Conservation (phyloP, 352 stramenopile species). For the Phytopythium mirpurense region DNA sequence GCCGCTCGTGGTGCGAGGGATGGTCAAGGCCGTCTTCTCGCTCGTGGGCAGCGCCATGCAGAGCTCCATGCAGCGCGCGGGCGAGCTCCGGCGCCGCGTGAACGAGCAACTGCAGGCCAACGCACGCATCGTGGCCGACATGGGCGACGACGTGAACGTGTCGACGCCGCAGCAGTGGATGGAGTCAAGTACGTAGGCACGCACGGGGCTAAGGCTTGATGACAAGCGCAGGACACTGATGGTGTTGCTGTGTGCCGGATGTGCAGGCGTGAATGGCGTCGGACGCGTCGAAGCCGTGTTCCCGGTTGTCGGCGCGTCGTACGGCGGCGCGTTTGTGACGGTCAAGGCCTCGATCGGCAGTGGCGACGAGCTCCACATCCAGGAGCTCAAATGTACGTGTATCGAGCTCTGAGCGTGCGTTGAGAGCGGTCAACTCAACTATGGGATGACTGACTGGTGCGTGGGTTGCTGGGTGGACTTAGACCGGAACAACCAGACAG, state of each 20-base stretch:
- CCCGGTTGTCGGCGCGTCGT: slow-evolving; percentile 30
- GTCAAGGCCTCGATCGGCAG: slow-evolving; percentile 48
- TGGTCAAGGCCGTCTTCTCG: slow-evolving; percentile 66
- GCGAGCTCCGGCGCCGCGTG: slow-evolving; percentile 44
- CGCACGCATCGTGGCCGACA: slow-evolving; percentile 34
- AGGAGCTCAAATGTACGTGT: slow-evolving; percentile 61
- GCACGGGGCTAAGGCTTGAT: not conserved
- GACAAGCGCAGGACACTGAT: not conserved
- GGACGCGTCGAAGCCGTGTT: slow-evolving; percentile 63
- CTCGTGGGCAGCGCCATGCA: slow-evolving; percentile 57
- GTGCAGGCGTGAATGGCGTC: slow-evolving; percentile 59
- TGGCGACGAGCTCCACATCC: slow-evolving; percentile 33
- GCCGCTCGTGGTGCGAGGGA: slow-evolving; percentile 48
- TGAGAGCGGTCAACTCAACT: not conserved
- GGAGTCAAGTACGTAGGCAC: slow-evolving; percentile 50
- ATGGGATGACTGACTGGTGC: not conserved
- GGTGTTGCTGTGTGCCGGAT: not conserved
- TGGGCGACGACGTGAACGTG: slow-evolving; percentile 44
- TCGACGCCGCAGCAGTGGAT: slow-evolving; percentile 64
- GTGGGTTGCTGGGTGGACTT: not conserved
- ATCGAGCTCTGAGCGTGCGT: not conserved
- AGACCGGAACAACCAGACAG: slow-evolving; percentile 55
- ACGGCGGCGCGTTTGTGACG: slow-evolving; percentile 36
- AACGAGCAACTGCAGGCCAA: slow-evolving; percentile 56
- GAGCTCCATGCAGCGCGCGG: slow-evolving; percentile 53